These are phyloP conservation scores for Haplosporangium sp. DNA, from an alignment of 371 early-diverging fungal genomes.

Conservation along the genomic window DNA sequence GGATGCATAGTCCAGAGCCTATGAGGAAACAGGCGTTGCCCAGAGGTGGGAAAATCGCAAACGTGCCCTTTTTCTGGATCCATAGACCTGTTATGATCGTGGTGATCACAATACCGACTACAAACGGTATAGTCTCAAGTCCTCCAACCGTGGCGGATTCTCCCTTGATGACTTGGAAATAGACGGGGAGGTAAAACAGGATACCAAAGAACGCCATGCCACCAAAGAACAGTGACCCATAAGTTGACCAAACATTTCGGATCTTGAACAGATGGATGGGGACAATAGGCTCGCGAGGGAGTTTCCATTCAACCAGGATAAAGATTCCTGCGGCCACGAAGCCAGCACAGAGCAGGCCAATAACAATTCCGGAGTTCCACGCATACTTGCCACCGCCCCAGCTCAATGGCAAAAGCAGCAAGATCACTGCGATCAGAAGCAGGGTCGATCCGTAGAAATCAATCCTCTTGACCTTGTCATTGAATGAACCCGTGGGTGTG, in stretches of 20 bases:
- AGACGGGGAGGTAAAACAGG: slow-evolving; percentile 77
- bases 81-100: slow-evolving; percentile 55
- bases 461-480: slow-evolving; percentile 66
- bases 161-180: slow-evolving; percentile 63
- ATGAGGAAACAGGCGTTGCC: slow-evolving; percentile 59
- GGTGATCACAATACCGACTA: slow-evolving; percentile 55
- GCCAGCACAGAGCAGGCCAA: slow-evolving; percentile 66
- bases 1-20: slow-evolving; percentile 57
- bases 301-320: slow-evolving; percentile 66
- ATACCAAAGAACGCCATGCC: slow-evolving; percentile 79
- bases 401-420: slow-evolving; percentile 68
- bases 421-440: slow-evolving; percentile 63
- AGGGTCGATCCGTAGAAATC: slow-evolving; percentile 72
- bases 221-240: slow-evolving; percentile 62
- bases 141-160: slow-evolving; percentile 69
- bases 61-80: slow-evolving; percentile 53
- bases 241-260: slow-evolving; percentile 60
- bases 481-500: slow-evolving; percentile 54
- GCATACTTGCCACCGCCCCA: slow-evolving; percentile 73
- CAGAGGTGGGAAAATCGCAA: slow-evolving; percentile 56
- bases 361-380: slow-evolving; percentile 70
- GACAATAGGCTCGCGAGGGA: slow-evolving; percentile 69
- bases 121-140: slow-evolving; percentile 74
- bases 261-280: slow-evolving; percentile 60
- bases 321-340: slow-evolving; percentile 60